Percentiles rank a stretch among this genome's conserved stretches.
Evolutionary conservation across 495 filamentous ascomycete species (phyloP).

Genomic region (Annulohypoxylon bovei): DNA sequence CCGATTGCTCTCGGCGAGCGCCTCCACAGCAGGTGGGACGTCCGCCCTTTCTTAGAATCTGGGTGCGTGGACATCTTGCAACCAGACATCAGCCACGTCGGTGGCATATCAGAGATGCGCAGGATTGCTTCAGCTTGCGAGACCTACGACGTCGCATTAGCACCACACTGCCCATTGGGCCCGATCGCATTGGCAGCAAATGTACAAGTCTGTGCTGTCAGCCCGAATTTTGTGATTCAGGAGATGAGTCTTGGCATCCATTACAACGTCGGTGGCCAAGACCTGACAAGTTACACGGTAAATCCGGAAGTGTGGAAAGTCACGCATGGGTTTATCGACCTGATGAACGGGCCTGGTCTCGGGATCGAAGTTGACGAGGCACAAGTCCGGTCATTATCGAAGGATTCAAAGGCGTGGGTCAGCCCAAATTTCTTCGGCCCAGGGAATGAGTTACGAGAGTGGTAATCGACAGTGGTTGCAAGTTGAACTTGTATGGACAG

Average conservation of each 20-base stretch:
- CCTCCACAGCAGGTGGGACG: constrained; percentile 79
- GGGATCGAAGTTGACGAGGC: constrained; percentile 82
- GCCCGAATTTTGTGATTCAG: constrained; percentile 79
- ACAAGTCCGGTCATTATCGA: constrained; percentile 56
- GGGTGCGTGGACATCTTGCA: constrained; percentile 77
- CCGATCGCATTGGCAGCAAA: constrained; percentile 80
- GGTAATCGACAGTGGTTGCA: constrained; percentile 54
- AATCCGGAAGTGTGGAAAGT: constrained; percentile 72
- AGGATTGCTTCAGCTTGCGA: constrained; percentile 79
- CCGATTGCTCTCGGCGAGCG: constrained; percentile 83
- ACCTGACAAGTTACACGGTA: constrained; percentile 74
- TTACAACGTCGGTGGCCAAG: constrained; percentile 74
- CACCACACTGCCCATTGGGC: constrained; percentile 81
- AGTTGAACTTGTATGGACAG: background rate
- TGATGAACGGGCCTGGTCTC: constrained; percentile 69
- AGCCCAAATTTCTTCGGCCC: constrained; percentile 72
- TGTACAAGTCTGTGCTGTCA: constrained; percentile 71
- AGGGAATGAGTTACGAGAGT: constrained; percentile 77
- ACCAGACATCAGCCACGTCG: constrained; percentile 79
- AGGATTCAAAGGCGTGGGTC: constrained; percentile 48
- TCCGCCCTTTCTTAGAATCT: constrained; percentile 76
- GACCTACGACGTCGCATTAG: constrained; percentile 79
- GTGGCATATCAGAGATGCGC: constrained; percentile 77
- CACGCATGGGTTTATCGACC: constrained; percentile 72
- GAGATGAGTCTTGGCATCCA: constrained; percentile 86